Percentiles rank a stretch among this genome's conserved stretches.
phyloP scores from a whole-genome alignment of 768 basidiomycete species.

The Leccinum arenicola region DNA sequence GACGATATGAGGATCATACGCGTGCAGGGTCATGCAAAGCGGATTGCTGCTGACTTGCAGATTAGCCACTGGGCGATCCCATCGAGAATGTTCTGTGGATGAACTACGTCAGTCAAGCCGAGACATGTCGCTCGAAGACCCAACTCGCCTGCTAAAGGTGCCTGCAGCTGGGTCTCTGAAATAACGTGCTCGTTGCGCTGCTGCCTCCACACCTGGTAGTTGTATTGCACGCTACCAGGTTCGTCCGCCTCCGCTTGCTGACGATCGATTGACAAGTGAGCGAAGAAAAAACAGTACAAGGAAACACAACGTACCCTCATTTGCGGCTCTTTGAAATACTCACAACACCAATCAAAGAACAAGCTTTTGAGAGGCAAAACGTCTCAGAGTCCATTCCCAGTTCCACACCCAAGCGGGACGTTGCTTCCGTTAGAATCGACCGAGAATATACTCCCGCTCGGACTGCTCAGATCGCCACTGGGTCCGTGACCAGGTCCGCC shows the following conservation, averaged over 20 bases:
- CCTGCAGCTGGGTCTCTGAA: conserved; percentile 64
- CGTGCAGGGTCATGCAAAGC: conserved; percentile 82
- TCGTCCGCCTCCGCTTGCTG: conserved; percentile 95
- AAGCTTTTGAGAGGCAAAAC: conserved; percentile 86
- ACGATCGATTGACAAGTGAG: conserved; percentile 13
- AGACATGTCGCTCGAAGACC: conserved; percentile 20
- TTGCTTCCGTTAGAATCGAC: conserved; percentile 66
- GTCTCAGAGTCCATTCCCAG: conserved; percentile 78
- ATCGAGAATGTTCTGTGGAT: conserved; percentile 52
- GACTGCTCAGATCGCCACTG: conserved; percentile 54
- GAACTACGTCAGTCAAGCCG: conserved; percentile 1
- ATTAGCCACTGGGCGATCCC: conserved; percentile 72
- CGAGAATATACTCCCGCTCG: conserved; percentile 75
- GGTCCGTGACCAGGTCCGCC: conserved; percentile 37
- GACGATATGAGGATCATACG: conserved; percentile 86
- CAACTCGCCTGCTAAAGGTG: conserved; percentile 68
- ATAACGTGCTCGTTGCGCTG: conserved; percentile 83
- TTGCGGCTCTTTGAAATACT: conserved; percentile 98
- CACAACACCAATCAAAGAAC: conserved; percentile 94
- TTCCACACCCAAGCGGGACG: conserved; percentile 74
- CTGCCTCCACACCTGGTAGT: conserved; percentile 94
- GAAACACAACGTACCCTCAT: conserved; percentile 73
- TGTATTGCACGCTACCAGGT: conserved; percentile 90
- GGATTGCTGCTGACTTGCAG: conserved; percentile 60
- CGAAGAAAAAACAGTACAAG: neutral